Base-by-base conservation (phyloP, 2,329 filamentous ascomycete genomes). In the Neonectria ditissima region DNA sequence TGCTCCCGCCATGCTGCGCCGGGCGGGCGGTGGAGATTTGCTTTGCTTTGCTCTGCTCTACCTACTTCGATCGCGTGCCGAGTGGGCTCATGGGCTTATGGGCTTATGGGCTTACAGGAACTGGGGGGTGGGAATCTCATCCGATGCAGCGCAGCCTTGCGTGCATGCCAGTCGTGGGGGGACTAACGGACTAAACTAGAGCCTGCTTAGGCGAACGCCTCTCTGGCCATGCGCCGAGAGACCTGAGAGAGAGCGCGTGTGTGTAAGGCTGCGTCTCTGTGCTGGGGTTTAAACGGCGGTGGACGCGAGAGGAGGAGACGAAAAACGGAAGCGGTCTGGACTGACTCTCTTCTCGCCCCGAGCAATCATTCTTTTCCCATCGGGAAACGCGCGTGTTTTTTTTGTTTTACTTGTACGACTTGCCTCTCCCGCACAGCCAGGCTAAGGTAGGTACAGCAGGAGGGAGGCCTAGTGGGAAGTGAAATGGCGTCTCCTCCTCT, bases 161-260 rank as follows among this genome's bases (percentile, higher is more conserved):
- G 47, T 62, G 54, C 59, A 62, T 62, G 54, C 59, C 59, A 53
- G 47, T 47, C 54, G 54, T 56, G 47, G 47, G 47, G 53, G n/a
- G n/a, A n/a, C n/a, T n/a, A n/a, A n/a, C n/a, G n/a, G 54, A 53
- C 56, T 48, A 48, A 18, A 5, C 16, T n/a, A 10, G n/a, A 18
- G 37, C 18, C 8, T 41, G 37, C 37, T 32, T 62, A 45, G 32
- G 47, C 47, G 59, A 62, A 62, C 59, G 59, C 28, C 48, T 47
- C 47, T 18, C 28, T 50, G 11, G 56, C 47, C 26, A 53, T 45
- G 37, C 55, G 24, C 22, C 13, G 41, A 9, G 44, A 8, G n/a
- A n/a, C n/a, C 16, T 16, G 26, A 8, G 16, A 14, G n/a, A 14
- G 13, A 24, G n/a, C n/a, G n/a, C n/a, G 44, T 28, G 22, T 9